phyloP scores from a whole-genome alignment of 805 yeast genomes.

The Wickerhamomyces subpelliculosus region DNA sequence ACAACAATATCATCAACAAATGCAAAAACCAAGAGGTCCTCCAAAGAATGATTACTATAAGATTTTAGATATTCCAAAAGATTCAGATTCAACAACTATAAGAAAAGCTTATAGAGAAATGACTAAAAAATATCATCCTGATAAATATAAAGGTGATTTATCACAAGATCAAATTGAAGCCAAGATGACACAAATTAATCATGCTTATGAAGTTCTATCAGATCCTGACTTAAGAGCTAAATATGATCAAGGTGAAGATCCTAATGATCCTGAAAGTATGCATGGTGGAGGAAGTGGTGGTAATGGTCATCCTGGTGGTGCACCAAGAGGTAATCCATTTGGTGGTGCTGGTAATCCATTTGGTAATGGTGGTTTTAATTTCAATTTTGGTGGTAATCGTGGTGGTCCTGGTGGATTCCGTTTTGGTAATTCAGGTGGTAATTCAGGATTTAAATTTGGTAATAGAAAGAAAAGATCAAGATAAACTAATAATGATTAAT shows the following conservation, averaged over 20 bases:
- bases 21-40: constrained; percentile 21
- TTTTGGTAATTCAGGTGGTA: not conserved
- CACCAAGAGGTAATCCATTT: not conserved
- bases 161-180: constrained; percentile 63
- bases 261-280: constrained; percentile 22
- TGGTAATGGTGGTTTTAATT: not conserved
- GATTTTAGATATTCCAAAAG: constrained; percentile 55
- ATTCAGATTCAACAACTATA: constrained; percentile 66
- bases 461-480: not conserved
- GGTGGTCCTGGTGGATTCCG: not conserved
- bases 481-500: too few species aligned
- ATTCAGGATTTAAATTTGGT: not conserved
- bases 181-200: constrained; percentile 88
- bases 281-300: not conserved
- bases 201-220: constrained; percentile 82
- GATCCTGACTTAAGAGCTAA: constrained; percentile 54
- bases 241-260: constrained; percentile 61
- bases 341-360: constrained; percentile 1
- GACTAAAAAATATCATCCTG: constrained; percentile 86
- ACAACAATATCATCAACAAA: constrained; percentile 29
- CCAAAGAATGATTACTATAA: constrained; percentile 77
- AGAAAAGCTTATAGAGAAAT: constrained; percentile 75
- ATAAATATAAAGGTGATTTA: constrained; percentile 70
- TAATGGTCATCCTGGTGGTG: not conserved
- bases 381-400: not conserved